Conservation (phyloP, 495 filamentous ascomycete genomes). For the Talaromyces wortmannii region DNA sequence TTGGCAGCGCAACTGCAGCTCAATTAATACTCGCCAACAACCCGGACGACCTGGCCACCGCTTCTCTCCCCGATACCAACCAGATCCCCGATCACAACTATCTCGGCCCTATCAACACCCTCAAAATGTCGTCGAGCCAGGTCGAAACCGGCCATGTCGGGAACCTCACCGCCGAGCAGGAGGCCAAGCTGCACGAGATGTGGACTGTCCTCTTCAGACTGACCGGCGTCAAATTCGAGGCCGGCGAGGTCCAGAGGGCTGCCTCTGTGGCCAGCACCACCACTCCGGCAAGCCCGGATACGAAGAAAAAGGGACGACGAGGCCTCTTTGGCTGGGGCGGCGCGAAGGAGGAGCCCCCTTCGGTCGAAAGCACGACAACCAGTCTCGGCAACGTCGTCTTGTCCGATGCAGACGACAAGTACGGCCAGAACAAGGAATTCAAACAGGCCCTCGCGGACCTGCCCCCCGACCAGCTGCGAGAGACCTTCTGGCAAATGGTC, state of each 20-base stretch:
- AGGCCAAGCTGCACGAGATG: slow-evolving; percentile 80
- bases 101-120: slow-evolving; percentile 34
- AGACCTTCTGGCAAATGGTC: slow-evolving; percentile 89
- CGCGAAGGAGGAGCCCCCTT: slow-evolving; percentile 50
- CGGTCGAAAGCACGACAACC: slow-evolving; percentile 26
- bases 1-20: neutral
- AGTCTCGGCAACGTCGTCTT: slow-evolving; percentile 23
- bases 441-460: slow-evolving; percentile 69
- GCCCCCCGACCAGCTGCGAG: slow-evolving; percentile 69
- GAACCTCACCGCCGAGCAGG: slow-evolving; percentile 81
- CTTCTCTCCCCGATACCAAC: neutral
- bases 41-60: neutral
- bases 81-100: slow-evolving; percentile 14
- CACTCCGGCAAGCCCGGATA: slow-evolving; percentile 22
- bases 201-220: slow-evolving; percentile 75
- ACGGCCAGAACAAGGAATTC: slow-evolving; percentile 83
- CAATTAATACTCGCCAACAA: neutral
- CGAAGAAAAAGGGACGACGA: slow-evolving; percentile 67
- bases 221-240: slow-evolving; percentile 56
- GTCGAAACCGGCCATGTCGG: slow-evolving; percentile 71
- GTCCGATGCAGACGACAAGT: slow-evolving; percentile 77
- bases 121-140: slow-evolving; percentile 30
- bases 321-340: slow-evolving; percentile 51
- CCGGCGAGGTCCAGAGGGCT: slow-evolving; percentile 18
- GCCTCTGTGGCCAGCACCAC: slow-evolving; percentile 13